Conservation (phyloP, 1,139 yeast species). For the Tardiomyces depauwii region DNA sequence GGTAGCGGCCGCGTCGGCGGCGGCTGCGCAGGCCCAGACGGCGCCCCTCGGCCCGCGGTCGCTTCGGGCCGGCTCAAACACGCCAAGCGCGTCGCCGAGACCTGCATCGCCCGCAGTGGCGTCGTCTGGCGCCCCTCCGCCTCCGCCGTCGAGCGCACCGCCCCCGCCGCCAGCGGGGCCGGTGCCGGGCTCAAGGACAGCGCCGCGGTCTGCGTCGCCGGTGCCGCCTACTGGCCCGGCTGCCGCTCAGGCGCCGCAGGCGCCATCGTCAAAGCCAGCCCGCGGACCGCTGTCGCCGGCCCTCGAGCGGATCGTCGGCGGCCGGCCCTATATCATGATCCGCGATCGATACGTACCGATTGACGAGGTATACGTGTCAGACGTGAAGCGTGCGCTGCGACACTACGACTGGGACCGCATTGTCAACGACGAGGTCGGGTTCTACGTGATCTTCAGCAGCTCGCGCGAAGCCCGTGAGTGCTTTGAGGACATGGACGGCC, state of each 20-base stretch:
- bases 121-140: not conserved
- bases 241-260: not conserved
- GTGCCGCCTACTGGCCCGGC: not conserved
- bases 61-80: not conserved
- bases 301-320: constrained; percentile 29
- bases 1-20: constrained; percentile 11
- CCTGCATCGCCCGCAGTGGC: not conserved
- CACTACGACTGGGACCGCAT: constrained; percentile 58
- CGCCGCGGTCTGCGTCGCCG: not conserved
- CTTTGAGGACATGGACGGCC: constrained; percentile 56
- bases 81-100: constrained; percentile 1
- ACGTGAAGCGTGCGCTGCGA: constrained; percentile 40
- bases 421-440: constrained; percentile 51
- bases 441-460: constrained; percentile 58
- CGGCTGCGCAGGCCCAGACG: constrained; percentile 2
- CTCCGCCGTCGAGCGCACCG: not conserved
- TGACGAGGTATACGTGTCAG: constrained; percentile 39
- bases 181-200: too few relatives aligned
- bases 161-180: not conserved
- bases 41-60: constrained; percentile 1
- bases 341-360: constrained; percentile 44
- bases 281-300: not conserved
- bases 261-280: not conserved
- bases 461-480: constrained; percentile 56
- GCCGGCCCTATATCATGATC: constrained; percentile 46